phyloP scores from a whole-genome alignment of 108 stramenopile species.

The Pseudonitzschia multiseries region DNA sequence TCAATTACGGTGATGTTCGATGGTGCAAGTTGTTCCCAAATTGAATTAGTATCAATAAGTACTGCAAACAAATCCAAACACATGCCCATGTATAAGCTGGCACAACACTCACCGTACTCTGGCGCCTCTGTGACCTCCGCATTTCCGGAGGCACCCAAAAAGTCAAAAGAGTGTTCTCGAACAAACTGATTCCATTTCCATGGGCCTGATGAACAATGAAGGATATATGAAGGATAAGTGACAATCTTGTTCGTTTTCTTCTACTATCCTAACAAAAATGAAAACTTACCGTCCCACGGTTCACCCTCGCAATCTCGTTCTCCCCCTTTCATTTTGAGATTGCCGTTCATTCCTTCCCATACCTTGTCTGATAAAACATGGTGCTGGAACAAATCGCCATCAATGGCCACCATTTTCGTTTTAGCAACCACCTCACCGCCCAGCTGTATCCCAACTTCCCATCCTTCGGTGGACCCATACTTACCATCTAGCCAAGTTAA shows the following conservation, averaged over 20 bases:
- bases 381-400: conserved; percentile 4
- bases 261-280: background rate
- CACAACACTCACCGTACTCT: background rate
- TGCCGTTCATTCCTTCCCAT: conserved; percentile 1
- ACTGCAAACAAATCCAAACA: background rate
- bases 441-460: conserved; percentile 5
- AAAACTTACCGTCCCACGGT: conserved; percentile 4
- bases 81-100: background rate
- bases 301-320: background rate
- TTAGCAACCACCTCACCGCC: background rate
- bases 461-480: conserved; percentile 2
- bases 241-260: background rate
- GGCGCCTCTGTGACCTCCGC: conserved; percentile 14
- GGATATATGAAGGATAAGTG: background rate
- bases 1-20: background rate
- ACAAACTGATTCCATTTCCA: conserved; percentile 9
- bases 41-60: background rate
- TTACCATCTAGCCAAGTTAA: conserved; percentile 19
- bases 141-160: conserved; percentile 22
- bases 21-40: background rate
- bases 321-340: background rate
- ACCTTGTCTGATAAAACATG: conserved; percentile 1
- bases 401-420: background rate
- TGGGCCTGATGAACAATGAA: background rate
- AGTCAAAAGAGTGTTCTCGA: conserved; percentile 5